Percentiles rank a stretch among this genome's conserved stretches.
Conservation (phyloP, 345 rosid genomes). For the Angophora floribunda region DNA sequence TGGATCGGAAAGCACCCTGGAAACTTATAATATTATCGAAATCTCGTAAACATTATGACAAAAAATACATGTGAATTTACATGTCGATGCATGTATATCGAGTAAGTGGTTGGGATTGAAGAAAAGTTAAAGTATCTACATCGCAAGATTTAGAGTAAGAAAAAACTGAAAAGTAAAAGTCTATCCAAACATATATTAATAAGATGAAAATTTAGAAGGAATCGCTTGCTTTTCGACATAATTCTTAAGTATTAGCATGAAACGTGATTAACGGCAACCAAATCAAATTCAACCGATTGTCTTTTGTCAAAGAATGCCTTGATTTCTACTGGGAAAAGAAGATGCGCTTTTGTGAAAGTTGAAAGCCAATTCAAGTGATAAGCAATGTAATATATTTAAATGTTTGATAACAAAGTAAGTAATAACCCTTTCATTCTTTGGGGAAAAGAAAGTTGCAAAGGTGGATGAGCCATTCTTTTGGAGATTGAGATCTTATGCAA, state of each 20-base stretch:
- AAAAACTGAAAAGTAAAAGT: not conserved
- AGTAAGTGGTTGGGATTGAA: not conserved
- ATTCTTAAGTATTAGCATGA: not conserved
- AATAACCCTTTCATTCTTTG: not conserved
- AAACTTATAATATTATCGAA: not conserved
- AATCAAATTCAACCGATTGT: not conserved
- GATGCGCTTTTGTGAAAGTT: not conserved
- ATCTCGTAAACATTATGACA: not conserved
- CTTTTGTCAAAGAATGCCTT: not conserved
- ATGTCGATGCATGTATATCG: not conserved
- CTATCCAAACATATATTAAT: fast-evolving
- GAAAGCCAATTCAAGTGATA: not conserved
- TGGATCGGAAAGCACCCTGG: not conserved
- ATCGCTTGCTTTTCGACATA: not conserved
- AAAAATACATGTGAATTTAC: not conserved
- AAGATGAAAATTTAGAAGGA: not conserved
- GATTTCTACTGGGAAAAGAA: not conserved
- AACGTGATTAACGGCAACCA: not conserved
- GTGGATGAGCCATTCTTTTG: not conserved
- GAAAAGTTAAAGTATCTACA: not conserved
- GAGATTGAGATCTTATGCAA: not conserved
- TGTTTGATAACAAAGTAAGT: not conserved
- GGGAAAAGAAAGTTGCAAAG: not conserved
- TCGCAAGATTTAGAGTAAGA: fast-evolving
- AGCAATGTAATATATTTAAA: not conserved